Evolutionary conservation across 1,284 basidiomycete genomes (phyloP).

Genomic region (Cerioporus squamosus): DNA sequence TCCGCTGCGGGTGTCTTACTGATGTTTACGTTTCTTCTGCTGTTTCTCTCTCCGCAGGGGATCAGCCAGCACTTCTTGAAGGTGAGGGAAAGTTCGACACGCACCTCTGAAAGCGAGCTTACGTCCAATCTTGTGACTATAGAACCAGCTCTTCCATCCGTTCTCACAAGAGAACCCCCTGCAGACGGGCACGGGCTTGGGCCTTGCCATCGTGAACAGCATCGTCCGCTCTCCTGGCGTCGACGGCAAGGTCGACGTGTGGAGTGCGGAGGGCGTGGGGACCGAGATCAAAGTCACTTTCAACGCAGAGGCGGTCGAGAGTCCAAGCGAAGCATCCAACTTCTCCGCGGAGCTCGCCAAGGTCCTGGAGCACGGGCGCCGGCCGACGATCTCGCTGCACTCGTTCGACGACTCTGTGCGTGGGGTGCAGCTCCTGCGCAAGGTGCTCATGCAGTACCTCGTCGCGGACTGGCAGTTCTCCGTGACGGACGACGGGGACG

Average conservation of each 20-base stretch:
- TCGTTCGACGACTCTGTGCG: slow-evolving; percentile 74
- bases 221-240: slow-evolving; percentile 88
- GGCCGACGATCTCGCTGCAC: slow-evolving; percentile 69
- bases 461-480: slow-evolving; percentile 80
- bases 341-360: slow-evolving; percentile 50
- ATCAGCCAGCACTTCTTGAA: slow-evolving; percentile 89
- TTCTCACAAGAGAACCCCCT: slow-evolving; percentile 94
- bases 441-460: slow-evolving; percentile 72
- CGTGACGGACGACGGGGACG: slow-evolving; percentile 46
- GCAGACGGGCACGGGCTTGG: slow-evolving; percentile 93
- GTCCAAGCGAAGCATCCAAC: slow-evolving; percentile 39
- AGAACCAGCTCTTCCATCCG: slow-evolving; percentile 96
- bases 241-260: slow-evolving; percentile 87
- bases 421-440: slow-evolving; percentile 71
- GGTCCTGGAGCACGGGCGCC: slow-evolving; percentile 46
- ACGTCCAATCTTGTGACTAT: slow-evolving; percentile 6
- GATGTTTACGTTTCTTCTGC: not conserved
- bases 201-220: slow-evolving; percentile 96
- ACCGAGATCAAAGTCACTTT: slow-evolving; percentile 93
- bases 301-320: slow-evolving; percentile 68
- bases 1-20: not conserved
- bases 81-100: slow-evolving; percentile 41
- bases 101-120: not conserved
- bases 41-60: slow-evolving; percentile 58
- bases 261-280: slow-evolving; percentile 88